These are phyloP conservation scores for Globisporangium camurandrum DNA, from an alignment of 352 stramenopile species.

Conservation along the genomic window DNA sequence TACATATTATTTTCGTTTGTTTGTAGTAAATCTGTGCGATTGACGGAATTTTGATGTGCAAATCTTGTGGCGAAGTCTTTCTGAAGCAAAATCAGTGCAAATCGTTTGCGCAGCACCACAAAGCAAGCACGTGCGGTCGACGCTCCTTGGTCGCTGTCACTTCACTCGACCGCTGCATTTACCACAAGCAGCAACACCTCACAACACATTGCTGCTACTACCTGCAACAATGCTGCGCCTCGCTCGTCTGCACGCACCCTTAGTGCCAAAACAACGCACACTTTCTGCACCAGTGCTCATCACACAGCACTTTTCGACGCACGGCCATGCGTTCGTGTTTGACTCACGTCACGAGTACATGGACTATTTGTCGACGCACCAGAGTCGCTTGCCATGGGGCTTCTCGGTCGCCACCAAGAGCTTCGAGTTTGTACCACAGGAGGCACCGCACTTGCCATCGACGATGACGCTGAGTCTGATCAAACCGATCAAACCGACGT, in stretches of 20 bases:
- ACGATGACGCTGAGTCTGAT: slow-evolving; percentile 88
- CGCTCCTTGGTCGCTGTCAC: no score
- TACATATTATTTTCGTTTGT: no score
- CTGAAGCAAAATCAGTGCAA: no score
- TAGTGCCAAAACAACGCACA: neutral
- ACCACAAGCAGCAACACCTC: no score
- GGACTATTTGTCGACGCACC: slow-evolving; percentile 62
- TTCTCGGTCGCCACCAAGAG: slow-evolving; percentile 78
- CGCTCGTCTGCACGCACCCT: neutral
- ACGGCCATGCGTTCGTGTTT: slow-evolving; percentile 66
- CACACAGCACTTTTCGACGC: slow-evolving; percentile 19
- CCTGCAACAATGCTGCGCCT: neutral
- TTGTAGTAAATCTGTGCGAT: no score
- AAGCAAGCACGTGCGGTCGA: no score
- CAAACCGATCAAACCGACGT: slow-evolving; percentile 73
- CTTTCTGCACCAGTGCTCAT: neutral
- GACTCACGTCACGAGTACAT: slow-evolving; percentile 79
- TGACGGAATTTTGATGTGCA: no score
- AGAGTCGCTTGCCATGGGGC: slow-evolving; percentile 79
- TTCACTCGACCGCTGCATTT: no score
- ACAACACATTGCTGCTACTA: neutral
- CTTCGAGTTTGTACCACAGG: slow-evolving; percentile 79
- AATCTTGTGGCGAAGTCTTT: no score
- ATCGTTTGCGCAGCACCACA: no score
- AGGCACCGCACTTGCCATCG: slow-evolving; percentile 68